phyloP scores from a whole-genome alignment of 192 early-diverging fungal species.

The Coemansia sp. region DNA sequence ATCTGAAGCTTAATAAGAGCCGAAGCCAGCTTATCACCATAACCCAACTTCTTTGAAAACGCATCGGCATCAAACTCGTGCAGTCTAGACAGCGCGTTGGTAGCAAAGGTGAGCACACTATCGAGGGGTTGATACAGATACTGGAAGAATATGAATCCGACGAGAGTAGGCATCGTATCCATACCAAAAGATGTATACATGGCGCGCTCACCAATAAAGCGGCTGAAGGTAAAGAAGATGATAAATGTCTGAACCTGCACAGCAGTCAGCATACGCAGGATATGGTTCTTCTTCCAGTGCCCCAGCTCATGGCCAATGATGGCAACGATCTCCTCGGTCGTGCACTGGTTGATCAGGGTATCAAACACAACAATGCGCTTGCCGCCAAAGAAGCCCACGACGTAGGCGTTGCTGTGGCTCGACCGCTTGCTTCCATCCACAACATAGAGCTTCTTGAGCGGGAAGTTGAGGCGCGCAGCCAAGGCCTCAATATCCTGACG shows the following conservation, averaged over 20 bases:
- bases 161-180: slow-evolving; percentile 65
- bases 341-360: slow-evolving; percentile 82
- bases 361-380: slow-evolving; percentile 96
- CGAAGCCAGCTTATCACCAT: slow-evolving; percentile 64
- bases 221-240: slow-evolving; percentile 75
- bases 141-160: slow-evolving; percentile 92
- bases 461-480: slow-evolving; percentile 79
- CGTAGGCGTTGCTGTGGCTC: slow-evolving; percentile 93
- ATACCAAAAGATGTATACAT: slow-evolving; percentile 91
- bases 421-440: slow-evolving; percentile 92
- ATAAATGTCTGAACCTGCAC: slow-evolving; percentile 73
- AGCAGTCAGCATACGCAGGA: slow-evolving; percentile 68
- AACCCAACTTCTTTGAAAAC: slow-evolving; percentile 82
- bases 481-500: slow-evolving; percentile 76
- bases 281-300: slow-evolving; percentile 89
- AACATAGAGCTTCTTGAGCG: slow-evolving; percentile 91
- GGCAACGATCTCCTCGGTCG: slow-evolving; percentile 84
- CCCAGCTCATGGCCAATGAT: slow-evolving; percentile 96
- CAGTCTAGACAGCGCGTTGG: slow-evolving; percentile 74
- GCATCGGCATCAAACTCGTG: slow-evolving; percentile 95
- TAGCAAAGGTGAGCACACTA: slow-evolving; percentile 66
- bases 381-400: slow-evolving; percentile 93
- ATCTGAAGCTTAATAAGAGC: slow-evolving; percentile 86
- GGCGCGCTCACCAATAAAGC: slow-evolving; percentile 63
- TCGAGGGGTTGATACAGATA: slow-evolving; percentile 81